Evolutionary conservation across 2,329 filamentous ascomycete species (phyloP).

Genomic region (Lasiodiplodia sp.): DNA sequence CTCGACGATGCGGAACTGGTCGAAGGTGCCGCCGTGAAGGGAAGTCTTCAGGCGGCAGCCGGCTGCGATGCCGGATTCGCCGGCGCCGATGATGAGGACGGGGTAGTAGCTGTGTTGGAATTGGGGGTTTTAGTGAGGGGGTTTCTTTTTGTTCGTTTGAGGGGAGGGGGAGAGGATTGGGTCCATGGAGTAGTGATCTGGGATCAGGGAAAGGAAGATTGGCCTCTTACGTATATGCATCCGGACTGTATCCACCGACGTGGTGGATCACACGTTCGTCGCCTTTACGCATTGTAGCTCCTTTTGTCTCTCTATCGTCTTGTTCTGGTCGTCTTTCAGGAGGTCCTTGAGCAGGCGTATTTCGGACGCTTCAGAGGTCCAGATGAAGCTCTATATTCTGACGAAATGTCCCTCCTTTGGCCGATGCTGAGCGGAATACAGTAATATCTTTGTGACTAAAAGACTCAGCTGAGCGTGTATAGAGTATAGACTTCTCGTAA

Average conservation of each 20-base stretch:
- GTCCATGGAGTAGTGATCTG: background rate
- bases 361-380: background rate
- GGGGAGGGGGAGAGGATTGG: too few relatives aligned
- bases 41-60: constrained; percentile 65
- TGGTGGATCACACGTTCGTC: constrained; percentile 42
- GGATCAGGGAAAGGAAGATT: background rate
- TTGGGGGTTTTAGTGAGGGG: background rate
- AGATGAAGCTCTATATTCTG: background rate
- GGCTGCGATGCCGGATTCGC: constrained; percentile 68
- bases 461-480: too few relatives aligned
- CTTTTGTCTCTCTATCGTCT: background rate
- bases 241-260: constrained; percentile 46
- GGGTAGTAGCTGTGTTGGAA: constrained; percentile 47
- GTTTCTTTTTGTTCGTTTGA: background rate
- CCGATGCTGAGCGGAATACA: too few relatives aligned
- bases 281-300: constrained; percentile 1
- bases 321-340: background rate
- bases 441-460: too few relatives aligned
- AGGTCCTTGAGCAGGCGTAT: background rate
- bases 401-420: too few relatives aligned
- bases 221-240: constrained; percentile 47
- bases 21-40: constrained; percentile 58
- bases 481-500: too few relatives aligned
- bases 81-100: constrained; percentile 66
- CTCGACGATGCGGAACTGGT: constrained; percentile 68